A percentile compares a stretch with the other conserved stretches of the same genome.
phyloP scores from a whole-genome alignment of 768 basidiomycete species.

The Hortiboletus flavorubellus region DNA sequence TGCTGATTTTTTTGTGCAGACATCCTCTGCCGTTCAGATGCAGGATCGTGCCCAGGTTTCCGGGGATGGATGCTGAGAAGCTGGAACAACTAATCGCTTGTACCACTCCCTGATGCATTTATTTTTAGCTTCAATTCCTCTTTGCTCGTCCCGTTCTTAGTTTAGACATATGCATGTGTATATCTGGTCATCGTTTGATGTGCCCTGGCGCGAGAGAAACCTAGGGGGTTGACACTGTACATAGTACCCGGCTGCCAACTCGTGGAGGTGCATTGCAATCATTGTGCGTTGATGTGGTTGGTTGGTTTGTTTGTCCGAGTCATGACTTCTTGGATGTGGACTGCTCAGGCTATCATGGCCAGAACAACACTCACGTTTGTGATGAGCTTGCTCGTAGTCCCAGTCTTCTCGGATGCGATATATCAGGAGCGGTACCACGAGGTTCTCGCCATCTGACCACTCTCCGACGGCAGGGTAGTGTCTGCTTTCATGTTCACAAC shows the following conservation, averaged over 20 bases:
- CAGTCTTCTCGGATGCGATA: neutral
- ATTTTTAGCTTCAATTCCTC: neutral
- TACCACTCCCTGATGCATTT: neutral
- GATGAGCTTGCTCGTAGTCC: constrained; percentile 9
- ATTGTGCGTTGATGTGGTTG: too few relatives aligned
- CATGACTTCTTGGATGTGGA: too few relatives aligned
- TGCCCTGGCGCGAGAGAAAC: neutral
- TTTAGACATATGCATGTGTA: neutral
- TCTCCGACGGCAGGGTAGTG: constrained; percentile 80
- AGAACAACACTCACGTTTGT: constrained; percentile 3
- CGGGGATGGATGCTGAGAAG: neutral
- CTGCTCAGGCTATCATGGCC: neutral
- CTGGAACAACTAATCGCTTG: neutral
- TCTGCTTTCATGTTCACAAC: constrained; percentile 81
- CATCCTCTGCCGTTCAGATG: neutral
- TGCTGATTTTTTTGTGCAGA: neutral
- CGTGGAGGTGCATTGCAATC: too few relatives aligned
- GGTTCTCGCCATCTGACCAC: constrained; percentile 50
- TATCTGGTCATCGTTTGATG: neutral
- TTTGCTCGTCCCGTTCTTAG: neutral
- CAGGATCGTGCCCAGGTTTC: neutral
- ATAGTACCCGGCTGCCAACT: too few relatives aligned
- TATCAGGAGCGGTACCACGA: constrained; percentile 43
- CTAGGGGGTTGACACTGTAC: too few relatives aligned
- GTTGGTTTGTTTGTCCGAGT: too few relatives aligned